Evolutionary conservation across 495 filamentous ascomycete genomes (phyloP), one percentile per base, ranked within the genome.

Genomic region (Pyrenula aspistea): DNA sequence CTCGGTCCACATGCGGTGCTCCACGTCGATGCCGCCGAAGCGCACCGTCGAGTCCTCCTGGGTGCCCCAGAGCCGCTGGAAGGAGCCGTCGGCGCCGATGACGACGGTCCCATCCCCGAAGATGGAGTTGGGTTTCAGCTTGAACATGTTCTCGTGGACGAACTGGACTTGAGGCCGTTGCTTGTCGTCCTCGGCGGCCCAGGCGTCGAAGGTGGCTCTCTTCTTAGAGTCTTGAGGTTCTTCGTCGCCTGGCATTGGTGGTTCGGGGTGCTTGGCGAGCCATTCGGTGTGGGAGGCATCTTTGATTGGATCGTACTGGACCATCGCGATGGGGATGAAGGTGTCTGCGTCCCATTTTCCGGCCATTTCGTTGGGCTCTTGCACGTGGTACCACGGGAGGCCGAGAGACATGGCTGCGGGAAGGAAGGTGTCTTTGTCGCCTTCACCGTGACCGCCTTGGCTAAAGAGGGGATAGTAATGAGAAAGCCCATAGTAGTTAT

Each of bases 251-350:
- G 31, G 31, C 31, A 8, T 15, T 42, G 31, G 8, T 42, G 31
- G 31, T 42, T 42, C 8, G 15, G 31, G 82, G 68, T 96, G 90
- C 57, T 97, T 94, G 66, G 97, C 97, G 64, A 98, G 88, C 93
- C 93, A 98, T 57, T 96, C 93, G 61, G 83, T 84, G 1, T 97
- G 89, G 11, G 93, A 81, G 4, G 76, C 81, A 72, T 98, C 93
- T 72, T 98, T 42, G 31, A 42, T 15, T 8, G 31, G 31, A 15
- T 42, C 31, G 31, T 42, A 42, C 31, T 42, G 31, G 31, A 42
- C 15, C 31, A 42, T 42, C 8, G 31, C 15, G 15, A 42, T 42
- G 15, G 31, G 31, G 15, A 42, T 42, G 31, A 42, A 42, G 8
- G 15, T 15, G 31, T 42, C 31, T 42, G 4, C 8, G 31, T 42